A percentile compares a stretch with the other conserved stretches of the same genome.
These are phyloP conservation scores for Saccharum officinarum DNA, from an alignment of 176 grass and related monocot species.

Conservation along the genomic window DNA sequence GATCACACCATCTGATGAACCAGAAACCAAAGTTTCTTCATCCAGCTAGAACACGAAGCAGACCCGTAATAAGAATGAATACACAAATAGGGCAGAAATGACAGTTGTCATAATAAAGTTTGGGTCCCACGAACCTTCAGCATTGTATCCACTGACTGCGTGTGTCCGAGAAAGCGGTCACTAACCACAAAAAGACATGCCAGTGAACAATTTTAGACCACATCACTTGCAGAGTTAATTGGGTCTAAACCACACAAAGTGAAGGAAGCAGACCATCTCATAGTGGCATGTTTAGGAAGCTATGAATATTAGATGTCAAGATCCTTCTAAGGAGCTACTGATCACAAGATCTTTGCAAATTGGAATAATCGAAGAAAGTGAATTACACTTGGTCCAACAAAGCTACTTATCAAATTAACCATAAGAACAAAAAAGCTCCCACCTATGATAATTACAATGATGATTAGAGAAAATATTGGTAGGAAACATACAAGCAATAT, in stretches of 20 bases:
- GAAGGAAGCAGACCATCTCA: background rate
- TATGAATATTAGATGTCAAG: background rate
- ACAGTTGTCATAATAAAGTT: background rate
- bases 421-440: background rate
- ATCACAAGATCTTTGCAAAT: background rate
- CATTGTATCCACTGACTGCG: slow-evolving; percentile 81
- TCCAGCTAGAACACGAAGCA: slow-evolving; percentile 66
- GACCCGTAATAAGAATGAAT: background rate
- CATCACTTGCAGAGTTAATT: background rate
- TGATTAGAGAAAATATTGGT: background rate
- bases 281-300: background rate
- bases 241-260: background rate
- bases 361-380: background rate
- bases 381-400: background rate
- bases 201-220: slow-evolving; percentile 16
- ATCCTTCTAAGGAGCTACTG: background rate
- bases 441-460: background rate
- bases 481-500: background rate
- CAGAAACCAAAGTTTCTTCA: slow-evolving; percentile 91
- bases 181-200: slow-evolving; percentile 41
- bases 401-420: background rate
- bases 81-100: background rate
- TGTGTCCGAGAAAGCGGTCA: slow-evolving; percentile 94
- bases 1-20: slow-evolving; percentile 84
- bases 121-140: slow-evolving; percentile 63